Evolutionary conservation across 2,329 filamentous ascomycete genomes (phyloP).

Genomic region (Penicillium hordei): DNA sequence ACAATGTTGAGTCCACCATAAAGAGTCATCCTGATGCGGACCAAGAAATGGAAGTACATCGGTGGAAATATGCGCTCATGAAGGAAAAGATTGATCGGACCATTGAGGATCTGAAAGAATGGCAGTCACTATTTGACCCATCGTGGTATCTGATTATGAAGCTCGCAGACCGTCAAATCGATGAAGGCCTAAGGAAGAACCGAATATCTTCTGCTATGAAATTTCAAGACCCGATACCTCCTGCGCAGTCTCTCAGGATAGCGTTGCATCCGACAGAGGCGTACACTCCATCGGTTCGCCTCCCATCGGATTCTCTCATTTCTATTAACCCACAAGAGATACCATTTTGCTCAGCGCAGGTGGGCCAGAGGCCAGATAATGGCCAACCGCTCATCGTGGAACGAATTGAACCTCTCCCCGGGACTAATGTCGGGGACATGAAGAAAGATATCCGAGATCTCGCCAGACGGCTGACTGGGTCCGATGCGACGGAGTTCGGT

Average conservation of each 20-base stretch:
- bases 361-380: not conserved
- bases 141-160: conserved; percentile 1
- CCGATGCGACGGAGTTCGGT: not conserved
- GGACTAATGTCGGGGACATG: not conserved
- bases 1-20: not conserved
- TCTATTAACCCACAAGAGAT: not conserved
- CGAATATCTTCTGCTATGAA: not conserved
- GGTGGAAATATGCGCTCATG: not conserved
- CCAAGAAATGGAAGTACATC: not conserved
- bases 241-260: not conserved
- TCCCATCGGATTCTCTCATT: not conserved
- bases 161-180: not conserved
- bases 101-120: not conserved
- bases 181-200: not conserved
- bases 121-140: conserved; percentile 1
- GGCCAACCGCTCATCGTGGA: not conserved
- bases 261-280: not conserved
- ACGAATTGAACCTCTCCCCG: not conserved
- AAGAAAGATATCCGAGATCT: conserved; percentile 1
- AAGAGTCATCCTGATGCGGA: not conserved
- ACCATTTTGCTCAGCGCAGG: not conserved
- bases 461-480: not conserved
- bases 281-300: not conserved
- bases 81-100: conserved; percentile 10
- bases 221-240: not conserved